Evolutionary conservation across 2,329 filamentous ascomycete genomes (phyloP).

Genomic region (Botrytis cinerea): DNA sequence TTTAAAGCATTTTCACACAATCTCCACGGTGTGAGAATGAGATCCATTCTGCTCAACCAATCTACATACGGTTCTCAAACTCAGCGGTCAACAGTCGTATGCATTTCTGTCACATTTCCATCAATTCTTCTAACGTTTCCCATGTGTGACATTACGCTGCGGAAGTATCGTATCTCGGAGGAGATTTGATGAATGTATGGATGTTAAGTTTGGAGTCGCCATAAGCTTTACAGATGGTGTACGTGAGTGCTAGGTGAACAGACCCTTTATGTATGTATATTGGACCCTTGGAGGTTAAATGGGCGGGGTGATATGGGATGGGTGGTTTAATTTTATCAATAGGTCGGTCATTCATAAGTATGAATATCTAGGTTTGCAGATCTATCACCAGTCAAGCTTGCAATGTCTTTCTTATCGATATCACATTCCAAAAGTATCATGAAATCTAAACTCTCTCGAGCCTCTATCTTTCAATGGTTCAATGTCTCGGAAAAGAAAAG

Average conservation of each 20-base stretch:
- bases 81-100: not conserved
- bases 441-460: not conserved
- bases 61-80: not conserved
- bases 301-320: not conserved
- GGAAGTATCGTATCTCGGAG: not conserved
- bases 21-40: no score
- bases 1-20: not conserved
- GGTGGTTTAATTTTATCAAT: not conserved
- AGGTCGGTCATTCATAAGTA: not conserved
- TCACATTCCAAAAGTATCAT: not conserved
- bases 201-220: not conserved
- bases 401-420: not conserved
- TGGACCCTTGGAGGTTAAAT: not conserved
- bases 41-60: not conserved
- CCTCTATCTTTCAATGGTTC: not conserved
- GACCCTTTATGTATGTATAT: not conserved
- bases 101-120: constrained; percentile 10
- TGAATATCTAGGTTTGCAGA: constrained; percentile 9
- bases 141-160: not conserved
- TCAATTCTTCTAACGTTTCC: not conserved
- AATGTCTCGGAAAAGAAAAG: not conserved
- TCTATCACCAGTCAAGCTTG: not conserved
- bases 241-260: not conserved
- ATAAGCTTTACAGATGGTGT: no score
- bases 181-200: not conserved